Conservation (phyloP, 2,329 filamentous ascomycete species). For the Simplicillium aogashimaense region DNA sequence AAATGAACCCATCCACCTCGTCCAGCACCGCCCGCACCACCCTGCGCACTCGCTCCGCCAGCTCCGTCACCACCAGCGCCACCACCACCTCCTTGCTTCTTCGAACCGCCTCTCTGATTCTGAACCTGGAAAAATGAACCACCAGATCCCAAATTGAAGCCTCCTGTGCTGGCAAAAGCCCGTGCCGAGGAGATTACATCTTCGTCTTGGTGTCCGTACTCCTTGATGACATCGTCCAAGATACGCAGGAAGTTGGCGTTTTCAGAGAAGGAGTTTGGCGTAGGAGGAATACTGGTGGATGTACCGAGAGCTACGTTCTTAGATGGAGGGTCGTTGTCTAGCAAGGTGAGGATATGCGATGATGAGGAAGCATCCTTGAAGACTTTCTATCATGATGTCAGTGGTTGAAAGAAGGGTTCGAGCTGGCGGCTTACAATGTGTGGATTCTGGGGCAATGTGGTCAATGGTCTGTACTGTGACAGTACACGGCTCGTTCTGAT, state of each 20-base stretch:
- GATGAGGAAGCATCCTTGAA: constrained; percentile 37
- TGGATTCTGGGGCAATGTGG: constrained; percentile 39
- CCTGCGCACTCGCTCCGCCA: constrained; percentile 48
- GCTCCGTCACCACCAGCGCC: constrained; percentile 35
- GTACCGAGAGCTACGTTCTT: constrained; percentile 47
- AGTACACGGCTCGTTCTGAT: background rate
- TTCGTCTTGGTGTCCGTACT: constrained; percentile 47
- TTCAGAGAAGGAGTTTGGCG: constrained; percentile 47
- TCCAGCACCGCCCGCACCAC: constrained; percentile 50
- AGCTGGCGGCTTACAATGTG: constrained; percentile 36
- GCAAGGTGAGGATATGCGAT: constrained; percentile 47
- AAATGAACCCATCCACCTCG: constrained; percentile 56
- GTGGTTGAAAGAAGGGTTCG: background rate
- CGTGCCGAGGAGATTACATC: constrained; percentile 45
- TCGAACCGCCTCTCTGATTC: constrained; percentile 20
- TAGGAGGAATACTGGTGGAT: constrained; percentile 48
- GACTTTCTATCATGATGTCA: constrained; percentile 38
- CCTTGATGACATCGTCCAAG: constrained; percentile 44
- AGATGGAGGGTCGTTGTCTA: constrained; percentile 46
- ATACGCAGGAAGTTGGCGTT: constrained; percentile 51
- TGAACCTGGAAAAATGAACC: constrained; percentile 39
- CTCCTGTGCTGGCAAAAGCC: constrained; percentile 49
- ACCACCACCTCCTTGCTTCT: constrained; percentile 25
- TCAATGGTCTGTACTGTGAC: constrained; percentile 23
- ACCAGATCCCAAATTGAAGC: constrained; percentile 39